Percentiles rank a stretch among this genome's conserved stretches.
Evolutionary conservation across 768 basidiomycete species (phyloP).

Genomic region (Pulveroboletus sp.): DNA sequence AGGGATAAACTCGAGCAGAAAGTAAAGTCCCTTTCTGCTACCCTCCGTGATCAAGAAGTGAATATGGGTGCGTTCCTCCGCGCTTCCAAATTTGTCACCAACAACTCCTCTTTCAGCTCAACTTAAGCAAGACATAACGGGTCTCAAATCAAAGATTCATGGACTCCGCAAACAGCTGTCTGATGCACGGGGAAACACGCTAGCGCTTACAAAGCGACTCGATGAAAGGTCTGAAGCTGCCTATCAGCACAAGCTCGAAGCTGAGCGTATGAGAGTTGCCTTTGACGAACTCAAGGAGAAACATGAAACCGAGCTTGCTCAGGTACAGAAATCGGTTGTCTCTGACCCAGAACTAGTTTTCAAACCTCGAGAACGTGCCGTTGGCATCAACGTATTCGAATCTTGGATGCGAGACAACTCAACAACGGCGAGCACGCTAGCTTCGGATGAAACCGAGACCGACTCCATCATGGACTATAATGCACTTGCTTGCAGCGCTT

Average conservation of each 20-base stretch:
- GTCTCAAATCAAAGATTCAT: not conserved
- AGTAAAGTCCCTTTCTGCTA: not conserved
- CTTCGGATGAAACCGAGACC: not conserved
- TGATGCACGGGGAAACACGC: not conserved
- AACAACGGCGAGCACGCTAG: not conserved
- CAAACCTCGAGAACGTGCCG: not conserved
- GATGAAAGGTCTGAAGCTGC: not conserved
- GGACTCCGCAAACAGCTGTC: conserved; percentile 1
- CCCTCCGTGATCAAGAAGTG: not conserved
- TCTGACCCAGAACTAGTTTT: not conserved
- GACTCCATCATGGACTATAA: not conserved
- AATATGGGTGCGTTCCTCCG: not conserved
- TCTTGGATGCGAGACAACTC: conserved; percentile 2
- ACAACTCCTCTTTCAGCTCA: not conserved
- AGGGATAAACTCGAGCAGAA: conserved; percentile 2
- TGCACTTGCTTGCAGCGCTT: conserved; percentile 3
- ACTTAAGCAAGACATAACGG: not conserved
- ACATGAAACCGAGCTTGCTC: not conserved
- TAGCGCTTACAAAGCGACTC: not conserved
- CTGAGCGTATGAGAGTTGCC: not conserved
- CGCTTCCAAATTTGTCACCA: not conserved
- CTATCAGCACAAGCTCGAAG: not conserved
- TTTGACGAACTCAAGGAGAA: not conserved
- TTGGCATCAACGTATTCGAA: not conserved
- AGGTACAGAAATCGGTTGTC: not conserved